phyloP scores from a whole-genome alignment of 2,329 filamentous ascomycete genomes.

The Fusarium paranaense region DNA sequence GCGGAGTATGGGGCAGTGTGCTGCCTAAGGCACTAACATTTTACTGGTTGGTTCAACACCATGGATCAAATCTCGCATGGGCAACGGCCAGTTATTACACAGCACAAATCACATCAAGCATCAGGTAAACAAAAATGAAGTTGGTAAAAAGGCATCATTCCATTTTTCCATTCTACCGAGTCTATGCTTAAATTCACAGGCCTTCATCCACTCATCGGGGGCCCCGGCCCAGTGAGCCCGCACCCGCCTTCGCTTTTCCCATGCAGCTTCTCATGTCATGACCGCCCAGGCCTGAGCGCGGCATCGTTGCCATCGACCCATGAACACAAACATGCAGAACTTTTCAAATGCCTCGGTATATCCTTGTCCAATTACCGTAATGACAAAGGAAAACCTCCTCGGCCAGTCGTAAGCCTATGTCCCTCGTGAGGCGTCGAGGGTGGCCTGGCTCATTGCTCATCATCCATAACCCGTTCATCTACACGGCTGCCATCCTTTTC shows the following conservation, averaged over 20 bases:
- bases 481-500: constrained; percentile 25
- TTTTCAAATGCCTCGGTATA: constrained; percentile 51
- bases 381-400: constrained; percentile 43
- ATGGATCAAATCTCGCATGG: neutral
- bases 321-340: constrained; percentile 49
- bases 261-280: constrained; percentile 45
- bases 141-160: constrained; percentile 46
- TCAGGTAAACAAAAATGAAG: neutral
- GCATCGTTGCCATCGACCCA: constrained; percentile 40
- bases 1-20: neutral
- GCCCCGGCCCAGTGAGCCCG: constrained; percentile 40
- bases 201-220: constrained; percentile 38
- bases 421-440: constrained; percentile 33
- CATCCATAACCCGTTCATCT: constrained; percentile 27
- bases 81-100: neutral
- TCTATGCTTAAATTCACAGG: constrained; percentile 52
- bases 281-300: constrained; percentile 38
- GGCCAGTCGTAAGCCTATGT: constrained; percentile 31
- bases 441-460: constrained; percentile 30
- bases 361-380: constrained; percentile 49
- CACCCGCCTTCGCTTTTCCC: constrained; percentile 37
- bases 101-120: neutral
- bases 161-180: constrained; percentile 53
- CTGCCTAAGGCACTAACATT: neutral
- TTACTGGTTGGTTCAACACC: neutral